A percentile compares a stretch with the other conserved stretches of the same genome.
phyloP scores from a whole-genome alignment of 2,329 filamentous ascomycete species.

The Bertia moriformis region DNA sequence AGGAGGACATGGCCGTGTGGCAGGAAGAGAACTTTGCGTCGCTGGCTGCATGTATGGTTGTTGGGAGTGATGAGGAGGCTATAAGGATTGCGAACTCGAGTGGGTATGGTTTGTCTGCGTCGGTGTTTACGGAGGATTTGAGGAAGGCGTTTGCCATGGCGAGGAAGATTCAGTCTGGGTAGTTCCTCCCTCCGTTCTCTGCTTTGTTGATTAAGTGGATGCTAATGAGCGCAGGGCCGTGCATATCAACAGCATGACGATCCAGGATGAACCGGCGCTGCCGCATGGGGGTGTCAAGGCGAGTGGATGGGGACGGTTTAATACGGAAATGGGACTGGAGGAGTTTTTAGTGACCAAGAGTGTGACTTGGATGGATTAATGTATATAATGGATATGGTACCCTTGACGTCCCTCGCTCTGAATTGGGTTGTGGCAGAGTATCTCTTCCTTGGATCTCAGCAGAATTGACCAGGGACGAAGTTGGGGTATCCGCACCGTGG shows the following conservation, averaged over 20 bases:
- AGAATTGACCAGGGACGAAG: too few species aligned
- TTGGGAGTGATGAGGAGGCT: slow-evolving; percentile 39
- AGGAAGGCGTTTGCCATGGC: slow-evolving; percentile 27
- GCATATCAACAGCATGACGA: slow-evolving; percentile 33
- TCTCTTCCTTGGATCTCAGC: too few species aligned
- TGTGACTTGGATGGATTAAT: slow-evolving; percentile 14
- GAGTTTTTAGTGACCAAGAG: slow-evolving; percentile 27
- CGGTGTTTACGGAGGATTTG: slow-evolving; percentile 44
- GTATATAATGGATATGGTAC: too few species aligned
- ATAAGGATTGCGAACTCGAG: slow-evolving; percentile 47
- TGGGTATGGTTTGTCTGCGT: slow-evolving; percentile 43
- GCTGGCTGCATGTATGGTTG: slow-evolving; percentile 36
- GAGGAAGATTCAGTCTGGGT: slow-evolving; percentile 32
- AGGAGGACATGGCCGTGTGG: slow-evolving; percentile 42
- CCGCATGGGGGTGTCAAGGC: slow-evolving; percentile 32
- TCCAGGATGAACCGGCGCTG: slow-evolving; percentile 29
- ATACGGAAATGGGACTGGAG: slow-evolving; percentile 24
- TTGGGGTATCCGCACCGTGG: too few species aligned
- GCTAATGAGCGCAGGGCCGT: slow-evolving; percentile 16
- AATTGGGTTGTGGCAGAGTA: too few species aligned
- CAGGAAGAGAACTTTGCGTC: slow-evolving; percentile 49
- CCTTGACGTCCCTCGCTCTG: too few species aligned
- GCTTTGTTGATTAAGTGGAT: not conserved
- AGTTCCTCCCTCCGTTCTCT: not conserved
- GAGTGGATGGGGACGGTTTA: slow-evolving; percentile 31